Conservation (phyloP, 202 grass and related monocot species). For the Carex arenaria region DNA sequence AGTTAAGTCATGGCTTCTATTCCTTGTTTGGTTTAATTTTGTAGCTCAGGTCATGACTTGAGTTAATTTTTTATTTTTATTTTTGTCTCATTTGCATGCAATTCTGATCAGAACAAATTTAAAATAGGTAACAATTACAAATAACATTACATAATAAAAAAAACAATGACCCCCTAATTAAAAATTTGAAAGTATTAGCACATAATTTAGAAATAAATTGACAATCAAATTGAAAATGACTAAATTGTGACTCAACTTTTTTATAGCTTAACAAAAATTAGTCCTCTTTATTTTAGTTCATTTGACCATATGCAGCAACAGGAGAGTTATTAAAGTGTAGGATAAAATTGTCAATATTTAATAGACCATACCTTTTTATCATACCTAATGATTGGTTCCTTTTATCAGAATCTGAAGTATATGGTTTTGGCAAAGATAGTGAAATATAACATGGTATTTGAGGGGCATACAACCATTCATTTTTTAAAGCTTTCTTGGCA, state of each 20-base stretch:
- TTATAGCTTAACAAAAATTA: background rate
- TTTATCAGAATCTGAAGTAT: background rate
- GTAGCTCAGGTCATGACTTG: too few relatives aligned
- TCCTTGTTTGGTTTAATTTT: too few relatives aligned
- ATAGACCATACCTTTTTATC: background rate
- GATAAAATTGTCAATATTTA: background rate
- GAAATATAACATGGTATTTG: background rate
- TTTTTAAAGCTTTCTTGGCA: background rate
- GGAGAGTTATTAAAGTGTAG: background rate
- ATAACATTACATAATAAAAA: too few relatives aligned
- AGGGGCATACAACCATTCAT: background rate
- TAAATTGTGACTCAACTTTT: background rate
- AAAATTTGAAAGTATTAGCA: too few relatives aligned
- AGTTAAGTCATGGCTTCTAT: too few relatives aligned
- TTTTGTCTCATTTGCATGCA: too few relatives aligned
- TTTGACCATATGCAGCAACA: background rate
- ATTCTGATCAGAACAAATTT: too few relatives aligned
- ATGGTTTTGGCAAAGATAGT: background rate
- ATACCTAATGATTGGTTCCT: background rate
- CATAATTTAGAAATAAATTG: too few relatives aligned
- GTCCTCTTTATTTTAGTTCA: background rate
- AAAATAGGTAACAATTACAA: too few relatives aligned
- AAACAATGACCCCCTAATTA: too few relatives aligned
- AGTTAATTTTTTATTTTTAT: too few relatives aligned
- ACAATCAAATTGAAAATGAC: background rate